These are phyloP conservation scores for Sclerospora graminicola DNA, from an alignment of 352 stramenopile genomes.

Conservation along the genomic window DNA sequence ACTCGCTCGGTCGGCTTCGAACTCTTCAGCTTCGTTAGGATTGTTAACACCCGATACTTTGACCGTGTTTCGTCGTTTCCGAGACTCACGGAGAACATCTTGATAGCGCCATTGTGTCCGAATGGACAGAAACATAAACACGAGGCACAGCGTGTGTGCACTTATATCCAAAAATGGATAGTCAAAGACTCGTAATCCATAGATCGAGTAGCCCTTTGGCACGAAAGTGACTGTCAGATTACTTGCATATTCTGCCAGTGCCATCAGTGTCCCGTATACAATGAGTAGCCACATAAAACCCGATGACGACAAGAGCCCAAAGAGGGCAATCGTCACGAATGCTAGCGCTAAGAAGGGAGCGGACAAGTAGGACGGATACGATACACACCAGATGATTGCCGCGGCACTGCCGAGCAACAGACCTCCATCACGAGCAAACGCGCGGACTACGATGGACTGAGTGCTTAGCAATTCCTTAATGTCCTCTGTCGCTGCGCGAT, in stretches of 20 bases:
- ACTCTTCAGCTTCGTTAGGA: constrained; percentile 5
- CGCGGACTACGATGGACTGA: constrained; percentile 49
- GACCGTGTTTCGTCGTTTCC: constrained; percentile 17
- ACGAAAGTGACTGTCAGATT: constrained; percentile 57
- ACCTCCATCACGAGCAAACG: constrained; percentile 61
- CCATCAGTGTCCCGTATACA: constrained; percentile 44
- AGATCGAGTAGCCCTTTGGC: constrained; percentile 34
- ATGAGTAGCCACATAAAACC: constrained; percentile 55
- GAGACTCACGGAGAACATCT: constrained; percentile 39
- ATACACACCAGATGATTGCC: constrained; percentile 67
- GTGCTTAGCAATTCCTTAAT: constrained; percentile 45
- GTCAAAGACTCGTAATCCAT: constrained; percentile 57
- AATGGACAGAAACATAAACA: constrained; percentile 74
- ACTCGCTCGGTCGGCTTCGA: constrained; percentile 16
- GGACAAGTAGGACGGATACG: constrained; percentile 74
- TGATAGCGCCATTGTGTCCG: constrained; percentile 68
- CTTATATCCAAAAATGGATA: constrained; percentile 69
- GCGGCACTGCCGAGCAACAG: constrained; percentile 53
- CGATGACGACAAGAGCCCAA: constrained; percentile 40
- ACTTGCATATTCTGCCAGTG: constrained; percentile 47
- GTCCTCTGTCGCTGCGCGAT: constrained; percentile 18
- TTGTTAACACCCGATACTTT: constrained; percentile 7
- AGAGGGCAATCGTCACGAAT: constrained; percentile 57
- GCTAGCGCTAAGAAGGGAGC: constrained; percentile 50
- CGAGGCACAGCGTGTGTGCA: constrained; percentile 61